Percentiles rank a stretch among this genome's conserved stretches.
Evolutionary conservation across 192 early-diverging fungal genomes (phyloP).

Genomic region (Glomus cerebriforme): DNA sequence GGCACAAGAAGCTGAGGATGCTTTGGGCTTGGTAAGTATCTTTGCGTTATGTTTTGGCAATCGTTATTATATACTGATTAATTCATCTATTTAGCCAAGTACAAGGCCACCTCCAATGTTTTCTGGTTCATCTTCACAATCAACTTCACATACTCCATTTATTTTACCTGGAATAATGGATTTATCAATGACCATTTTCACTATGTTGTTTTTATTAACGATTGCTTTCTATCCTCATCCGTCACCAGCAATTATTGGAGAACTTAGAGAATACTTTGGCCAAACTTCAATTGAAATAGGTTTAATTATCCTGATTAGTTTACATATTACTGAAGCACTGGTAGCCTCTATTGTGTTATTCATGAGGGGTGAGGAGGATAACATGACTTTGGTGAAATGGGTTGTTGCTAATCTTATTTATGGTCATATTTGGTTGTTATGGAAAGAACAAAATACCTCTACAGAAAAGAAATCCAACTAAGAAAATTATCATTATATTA

Average conservation of each 20-base stretch:
- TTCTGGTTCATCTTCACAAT: slow-evolving; percentile 38
- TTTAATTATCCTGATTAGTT: background rate
- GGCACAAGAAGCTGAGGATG: slow-evolving; percentile 51
- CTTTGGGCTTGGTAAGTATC: slow-evolving; percentile 42
- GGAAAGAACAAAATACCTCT: background rate
- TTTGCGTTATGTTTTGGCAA: background rate
- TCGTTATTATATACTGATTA: background rate
- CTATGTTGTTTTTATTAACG: background rate
- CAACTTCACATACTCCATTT: slow-evolving; percentile 31
- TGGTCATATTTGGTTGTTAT: slow-evolving; percentile 27
- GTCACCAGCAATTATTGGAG: slow-evolving; percentile 7
- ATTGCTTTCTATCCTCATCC: slow-evolving; percentile 24
- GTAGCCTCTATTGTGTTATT: slow-evolving; percentile 30
- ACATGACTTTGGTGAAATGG: slow-evolving; percentile 38
- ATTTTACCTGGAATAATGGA: background rate
- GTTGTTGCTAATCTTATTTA: slow-evolving; percentile 33
- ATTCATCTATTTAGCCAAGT: slow-evolving; percentile 38
- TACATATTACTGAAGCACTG: slow-evolving; percentile 36
- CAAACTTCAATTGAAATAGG: background rate
- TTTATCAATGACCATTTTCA: background rate
- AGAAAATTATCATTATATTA: background rate
- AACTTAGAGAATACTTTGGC: slow-evolving; percentile 2
- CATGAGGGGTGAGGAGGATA: slow-evolving; percentile 36
- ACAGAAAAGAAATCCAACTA: background rate
- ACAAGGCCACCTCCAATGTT: slow-evolving; percentile 40